These are phyloP conservation scores for Globisporangium sylvaticum DNA, from an alignment of 352 stramenopile species.

Conservation along the genomic window DNA sequence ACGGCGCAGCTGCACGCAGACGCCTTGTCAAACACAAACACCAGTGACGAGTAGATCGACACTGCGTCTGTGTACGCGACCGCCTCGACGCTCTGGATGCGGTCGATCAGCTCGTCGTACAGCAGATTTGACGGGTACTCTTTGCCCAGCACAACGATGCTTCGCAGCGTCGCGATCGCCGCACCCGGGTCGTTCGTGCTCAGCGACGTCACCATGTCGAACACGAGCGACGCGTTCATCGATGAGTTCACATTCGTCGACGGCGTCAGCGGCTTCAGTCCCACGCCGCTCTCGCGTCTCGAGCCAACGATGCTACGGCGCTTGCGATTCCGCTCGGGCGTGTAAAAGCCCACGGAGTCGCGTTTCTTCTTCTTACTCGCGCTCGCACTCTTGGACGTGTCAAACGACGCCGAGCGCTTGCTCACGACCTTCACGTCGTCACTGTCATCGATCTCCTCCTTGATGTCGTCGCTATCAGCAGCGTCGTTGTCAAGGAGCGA, in stretches of 20 bases:
- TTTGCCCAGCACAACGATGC: slow-evolving; percentile 80
- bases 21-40: slow-evolving; percentile 81
- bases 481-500: neutral
- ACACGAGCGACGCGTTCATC: slow-evolving; percentile 80
- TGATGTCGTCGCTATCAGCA: slow-evolving; percentile 9
- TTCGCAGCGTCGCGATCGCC: slow-evolving; percentile 68
- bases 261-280: slow-evolving; percentile 60
- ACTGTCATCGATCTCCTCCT: neutral
- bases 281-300: slow-evolving; percentile 11
- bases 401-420: slow-evolving; percentile 5
- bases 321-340: slow-evolving; percentile 27
- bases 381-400: neutral
- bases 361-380: slow-evolving; percentile 7
- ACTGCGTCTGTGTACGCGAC: slow-evolving; percentile 68
- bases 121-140: slow-evolving; percentile 80
- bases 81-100: slow-evolving; percentile 69
- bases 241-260: slow-evolving; percentile 55
- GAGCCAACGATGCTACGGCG: slow-evolving; percentile 22
- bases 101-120: slow-evolving; percentile 74
- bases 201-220: slow-evolving; percentile 79
- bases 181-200: slow-evolving; percentile 81
- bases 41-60: slow-evolving; percentile 71
- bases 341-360: slow-evolving; percentile 4
- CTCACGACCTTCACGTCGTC: neutral
- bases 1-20: slow-evolving; percentile 54